These are phyloP conservation scores for Arabidopsis arenosa DNA, from an alignment of 345 rosid species.

Conservation along the genomic window DNA sequence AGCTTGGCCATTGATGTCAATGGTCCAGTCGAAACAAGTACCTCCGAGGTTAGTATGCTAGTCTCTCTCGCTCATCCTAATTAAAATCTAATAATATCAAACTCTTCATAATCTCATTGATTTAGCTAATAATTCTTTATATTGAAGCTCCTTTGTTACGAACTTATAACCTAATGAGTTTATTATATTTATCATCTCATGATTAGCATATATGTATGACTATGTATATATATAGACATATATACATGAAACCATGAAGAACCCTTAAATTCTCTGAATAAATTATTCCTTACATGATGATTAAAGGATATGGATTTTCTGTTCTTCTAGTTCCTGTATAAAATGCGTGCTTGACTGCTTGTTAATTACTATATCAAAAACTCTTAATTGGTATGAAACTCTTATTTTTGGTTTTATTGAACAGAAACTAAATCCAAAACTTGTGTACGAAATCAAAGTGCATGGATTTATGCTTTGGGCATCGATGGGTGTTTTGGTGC, in stretches of 20 bases:
- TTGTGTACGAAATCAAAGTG: slow-evolving; percentile 55
- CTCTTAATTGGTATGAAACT: neutral
- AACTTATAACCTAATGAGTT: neutral
- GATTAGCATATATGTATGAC: neutral
- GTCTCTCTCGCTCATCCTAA: slow-evolving; percentile 19
- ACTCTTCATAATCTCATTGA: neutral
- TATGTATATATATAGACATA: neutral
- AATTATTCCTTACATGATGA: neutral
- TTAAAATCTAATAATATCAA: neutral
- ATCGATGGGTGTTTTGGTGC: slow-evolving; percentile 81
- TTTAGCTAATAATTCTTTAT: neutral
- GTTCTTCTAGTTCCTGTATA: neutral
- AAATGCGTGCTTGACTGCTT: neutral
- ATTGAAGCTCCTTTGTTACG: neutral
- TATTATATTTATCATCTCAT: neutral
- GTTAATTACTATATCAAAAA: neutral
- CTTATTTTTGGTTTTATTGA: neutral
- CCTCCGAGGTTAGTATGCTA: slow-evolving; percentile 32
- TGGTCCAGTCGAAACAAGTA: slow-evolving; percentile 26
- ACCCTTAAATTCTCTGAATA: neutral
- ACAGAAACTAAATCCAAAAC: slow-evolving; percentile 58
- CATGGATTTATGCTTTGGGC: slow-evolving; percentile 88
- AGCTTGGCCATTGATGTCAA: slow-evolving; percentile 36
- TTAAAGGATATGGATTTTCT: neutral
- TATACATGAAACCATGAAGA: slow-evolving; percentile 25